phyloP scores from a whole-genome alignment of 257 asterid genomes.

The Craterostigma plantagineum region DNA sequence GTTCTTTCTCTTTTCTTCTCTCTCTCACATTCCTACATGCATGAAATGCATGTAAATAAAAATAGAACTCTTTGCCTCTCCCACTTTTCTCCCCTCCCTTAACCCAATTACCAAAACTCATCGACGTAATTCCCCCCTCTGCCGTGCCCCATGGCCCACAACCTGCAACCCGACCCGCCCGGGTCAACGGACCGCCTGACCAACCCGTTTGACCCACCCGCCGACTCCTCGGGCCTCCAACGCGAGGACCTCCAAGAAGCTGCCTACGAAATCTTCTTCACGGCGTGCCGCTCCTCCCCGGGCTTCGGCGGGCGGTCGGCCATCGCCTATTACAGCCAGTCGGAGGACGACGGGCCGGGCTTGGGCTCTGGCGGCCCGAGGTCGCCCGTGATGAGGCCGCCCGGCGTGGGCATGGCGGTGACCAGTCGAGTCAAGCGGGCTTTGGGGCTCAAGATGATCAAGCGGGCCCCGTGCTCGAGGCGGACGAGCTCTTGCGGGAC shows the following conservation, averaged over 20 bases:
- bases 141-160: too few species aligned
- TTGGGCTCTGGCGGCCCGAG: too few species aligned
- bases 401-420: conserved; percentile 83
- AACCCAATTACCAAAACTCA: too few species aligned
- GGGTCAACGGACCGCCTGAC: too few species aligned
- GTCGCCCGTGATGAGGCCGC: conserved; percentile 43
- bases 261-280: conserved; percentile 90
- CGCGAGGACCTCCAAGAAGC: conserved; percentile 50
- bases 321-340: conserved; percentile 22
- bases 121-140: too few species aligned
- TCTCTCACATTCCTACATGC: too few species aligned
- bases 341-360: conserved; percentile 31
- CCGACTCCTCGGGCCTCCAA: conserved; percentile 38
- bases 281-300: conserved; percentile 75
- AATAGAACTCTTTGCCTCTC: too few species aligned
- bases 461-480: conserved; percentile 44
- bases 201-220: conserved; percentile 21
- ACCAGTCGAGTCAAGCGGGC: conserved; percentile 69
- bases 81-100: too few species aligned
- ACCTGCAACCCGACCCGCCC: too few species aligned
- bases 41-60: too few species aligned
- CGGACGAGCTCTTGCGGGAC: conserved; percentile 52
- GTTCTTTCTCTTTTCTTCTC: too few species aligned
- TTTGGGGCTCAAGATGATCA: conserved; percentile 60
- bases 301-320: conserved; percentile 72